Evolutionary conservation across 805 yeast species (phyloP), one percentile per base, ranked within the genome.

Genomic region (Zygotorulaspora chibaensis): DNA sequence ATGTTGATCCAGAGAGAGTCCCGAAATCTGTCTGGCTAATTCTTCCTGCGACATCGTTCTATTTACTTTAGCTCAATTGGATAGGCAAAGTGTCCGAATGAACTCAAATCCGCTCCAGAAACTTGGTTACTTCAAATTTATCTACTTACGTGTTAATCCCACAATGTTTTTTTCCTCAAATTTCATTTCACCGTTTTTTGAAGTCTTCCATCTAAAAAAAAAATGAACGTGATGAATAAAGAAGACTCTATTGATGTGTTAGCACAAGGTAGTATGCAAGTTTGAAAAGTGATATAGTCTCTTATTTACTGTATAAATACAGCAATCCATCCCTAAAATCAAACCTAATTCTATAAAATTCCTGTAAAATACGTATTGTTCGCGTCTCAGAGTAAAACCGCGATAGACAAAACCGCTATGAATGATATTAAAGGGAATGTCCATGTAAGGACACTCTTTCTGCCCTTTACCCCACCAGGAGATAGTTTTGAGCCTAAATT

Each of bases 1-100:
- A 37, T 47, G 40, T 26, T 45, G 54, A 23, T 57, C 61, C 43
- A 58, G 44, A 10, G 60, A 48, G 26, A 57, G 42, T 35, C 47
- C 51, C 18, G 63, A 58, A 13, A 56, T 43, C 23, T 51, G 48
- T 28, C 50, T 45, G 20, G 49, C 45, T 29, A 59, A 40, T 12
- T 45, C 51, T 18, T 52, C 56, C 29, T 53, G 51, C 17, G 38
- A 43, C 55, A 51, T 51, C 16, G 11, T 9, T 26, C 12, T 13
- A 27, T 16, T 11, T 18, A 13, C 16, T 36, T 13, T 31, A 39
- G 25, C 17, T 16, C 34, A 8, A 23, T 20, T 12, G 18, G 20
- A 16, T 26, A 39, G 23, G 17, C n/a, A 8, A 8, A 39, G 12
- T 11, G 35, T 15, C 27, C 15, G 11, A 26, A 26, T 11, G 2